Percentiles rank a stretch among this genome's conserved stretches.
phyloP scores from a whole-genome alignment of 192 early-diverging fungal genomes.

The Backusella mclennaniae region DNA sequence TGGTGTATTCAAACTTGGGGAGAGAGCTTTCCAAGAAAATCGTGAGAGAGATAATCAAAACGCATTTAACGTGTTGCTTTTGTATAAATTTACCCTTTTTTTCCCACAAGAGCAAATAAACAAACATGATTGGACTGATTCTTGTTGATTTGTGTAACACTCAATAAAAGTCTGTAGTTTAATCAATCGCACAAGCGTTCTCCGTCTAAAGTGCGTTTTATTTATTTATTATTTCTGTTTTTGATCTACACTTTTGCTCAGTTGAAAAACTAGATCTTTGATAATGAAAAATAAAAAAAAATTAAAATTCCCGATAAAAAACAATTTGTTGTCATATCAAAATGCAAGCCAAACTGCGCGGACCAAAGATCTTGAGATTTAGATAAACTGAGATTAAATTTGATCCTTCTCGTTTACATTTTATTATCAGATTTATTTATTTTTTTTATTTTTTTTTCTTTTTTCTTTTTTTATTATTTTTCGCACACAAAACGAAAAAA shows the following conservation, averaged over 20 bases:
- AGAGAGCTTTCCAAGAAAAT: neutral
- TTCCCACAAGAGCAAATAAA: neutral
- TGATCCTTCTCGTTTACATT: neutral
- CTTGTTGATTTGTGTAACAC: neutral
- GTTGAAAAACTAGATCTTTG: neutral
- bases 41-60: neutral
- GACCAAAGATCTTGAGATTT: neutral
- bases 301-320: neutral
- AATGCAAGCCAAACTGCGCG: neutral
- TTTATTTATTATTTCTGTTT: neutral
- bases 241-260: neutral
- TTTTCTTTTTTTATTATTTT: neutral
- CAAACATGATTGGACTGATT: neutral
- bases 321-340: neutral
- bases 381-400: neutral
- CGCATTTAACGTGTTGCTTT: neutral
- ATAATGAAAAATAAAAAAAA: neutral
- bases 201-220: neutral
- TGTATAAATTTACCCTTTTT: conserved; percentile 5
- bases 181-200: neutral
- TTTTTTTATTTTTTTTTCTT: neutral
- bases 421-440: conserved; percentile 2
- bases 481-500: neutral
- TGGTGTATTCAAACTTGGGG: too few species aligned
- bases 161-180: neutral